phyloP scores from a whole-genome alignment of 257 asterid species.

The Solanum appendiculatum region DNA sequence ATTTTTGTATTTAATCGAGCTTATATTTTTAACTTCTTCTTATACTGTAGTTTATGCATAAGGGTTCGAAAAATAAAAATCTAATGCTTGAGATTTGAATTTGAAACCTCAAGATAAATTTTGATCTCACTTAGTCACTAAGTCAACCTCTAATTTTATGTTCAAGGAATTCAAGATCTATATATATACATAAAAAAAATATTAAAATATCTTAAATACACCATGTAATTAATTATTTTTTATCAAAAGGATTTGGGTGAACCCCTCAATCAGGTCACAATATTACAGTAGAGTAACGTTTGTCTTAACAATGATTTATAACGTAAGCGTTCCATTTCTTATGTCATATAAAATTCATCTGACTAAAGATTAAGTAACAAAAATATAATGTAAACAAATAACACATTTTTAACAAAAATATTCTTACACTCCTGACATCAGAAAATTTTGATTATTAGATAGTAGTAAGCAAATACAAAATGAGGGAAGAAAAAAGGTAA shows the following conservation, averaged over 20 bases:
- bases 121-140: accelerated
- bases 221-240: no score
- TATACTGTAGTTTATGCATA: not conserved
- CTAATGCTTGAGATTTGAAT: not conserved
- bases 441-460: not conserved
- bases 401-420: not conserved
- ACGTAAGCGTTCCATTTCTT: not conserved
- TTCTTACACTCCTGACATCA: no score
- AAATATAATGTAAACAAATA: not conserved
- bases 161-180: no score
- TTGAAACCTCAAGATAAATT: no score
- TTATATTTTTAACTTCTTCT: not conserved
- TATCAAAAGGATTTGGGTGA: no score
- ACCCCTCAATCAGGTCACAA: not conserved
- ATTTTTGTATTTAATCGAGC: not conserved
- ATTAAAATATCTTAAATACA: no score
- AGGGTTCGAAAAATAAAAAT: not conserved
- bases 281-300: not conserved
- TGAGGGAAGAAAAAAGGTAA: no score
- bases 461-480: not conserved
- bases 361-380: not conserved
- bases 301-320: not conserved
- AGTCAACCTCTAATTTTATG: not conserved
- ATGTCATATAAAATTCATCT: not conserved
- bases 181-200: no score